A percentile compares a stretch with the other conserved stretches of the same genome.
phyloP scores from a whole-genome alignment of 139 green algal genomes.

The Tetratostichococcus sp. region DNA sequence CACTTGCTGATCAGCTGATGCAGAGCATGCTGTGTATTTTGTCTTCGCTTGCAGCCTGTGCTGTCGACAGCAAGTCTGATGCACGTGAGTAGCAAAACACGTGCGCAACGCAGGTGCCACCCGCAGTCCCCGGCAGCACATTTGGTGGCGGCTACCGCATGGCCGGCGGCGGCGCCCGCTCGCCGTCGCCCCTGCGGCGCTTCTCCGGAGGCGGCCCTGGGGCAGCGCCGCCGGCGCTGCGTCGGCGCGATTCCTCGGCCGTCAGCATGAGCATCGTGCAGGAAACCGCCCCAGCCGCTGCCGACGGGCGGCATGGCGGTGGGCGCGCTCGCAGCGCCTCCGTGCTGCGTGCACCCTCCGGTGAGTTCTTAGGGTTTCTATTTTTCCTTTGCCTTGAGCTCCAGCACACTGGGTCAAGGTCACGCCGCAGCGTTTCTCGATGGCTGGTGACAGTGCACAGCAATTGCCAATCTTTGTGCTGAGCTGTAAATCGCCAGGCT shows the following conservation, averaged over 20 bases:
- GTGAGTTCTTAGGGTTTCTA: not conserved
- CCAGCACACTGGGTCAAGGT: too few relatives aligned
- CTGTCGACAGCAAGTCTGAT: not conserved
- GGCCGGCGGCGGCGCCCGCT: not conserved
- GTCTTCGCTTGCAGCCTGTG: too few relatives aligned
- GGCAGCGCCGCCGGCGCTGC: not conserved
- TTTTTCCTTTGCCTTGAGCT: not conserved
- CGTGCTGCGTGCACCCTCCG: not conserved
- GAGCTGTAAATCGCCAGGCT: too few relatives aligned
- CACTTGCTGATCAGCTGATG: too few relatives aligned
- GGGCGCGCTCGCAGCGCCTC: not conserved
- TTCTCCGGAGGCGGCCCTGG: not conserved
- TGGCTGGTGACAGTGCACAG: too few relatives aligned
- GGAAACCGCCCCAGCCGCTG: not conserved
- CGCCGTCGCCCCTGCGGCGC: not conserved
- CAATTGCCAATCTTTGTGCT: too few relatives aligned
- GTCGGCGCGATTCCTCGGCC: not conserved
- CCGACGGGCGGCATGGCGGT: not conserved
- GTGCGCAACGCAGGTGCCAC: too few relatives aligned
- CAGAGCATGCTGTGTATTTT: too few relatives aligned
- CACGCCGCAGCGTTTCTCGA: too few relatives aligned
- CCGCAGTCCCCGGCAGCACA: too few relatives aligned
- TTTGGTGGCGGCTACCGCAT: not conserved
- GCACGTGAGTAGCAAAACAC: too few relatives aligned
- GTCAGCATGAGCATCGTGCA: not conserved